Conservation (phyloP, 2,329 filamentous ascomycete species). For the Neonectria ditissima region DNA sequence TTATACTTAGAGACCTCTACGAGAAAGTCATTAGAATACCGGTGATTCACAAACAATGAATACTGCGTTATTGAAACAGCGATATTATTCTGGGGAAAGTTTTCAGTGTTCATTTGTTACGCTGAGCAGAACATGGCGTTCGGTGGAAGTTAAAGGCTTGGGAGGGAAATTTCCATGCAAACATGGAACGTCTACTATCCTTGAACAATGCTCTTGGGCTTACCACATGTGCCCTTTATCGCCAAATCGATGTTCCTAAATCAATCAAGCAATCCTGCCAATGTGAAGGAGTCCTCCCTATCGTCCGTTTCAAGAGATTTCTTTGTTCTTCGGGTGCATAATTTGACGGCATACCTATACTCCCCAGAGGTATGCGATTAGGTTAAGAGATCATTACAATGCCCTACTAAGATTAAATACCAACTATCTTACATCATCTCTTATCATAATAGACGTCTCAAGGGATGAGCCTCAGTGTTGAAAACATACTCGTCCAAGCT, state of each 20-base stretch:
- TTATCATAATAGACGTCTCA: conserved; percentile 30
- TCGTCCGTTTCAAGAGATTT: neutral
- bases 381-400: neutral
- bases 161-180: too few relatives aligned
- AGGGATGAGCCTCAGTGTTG: conserved; percentile 43
- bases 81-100: neutral
- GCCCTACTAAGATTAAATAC: neutral
- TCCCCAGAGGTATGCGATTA: neutral
- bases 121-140: neutral
- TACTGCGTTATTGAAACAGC: neutral
- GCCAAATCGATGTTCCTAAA: neutral
- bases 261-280: neutral
- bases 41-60: neutral
- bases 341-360: neutral
- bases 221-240: neutral
- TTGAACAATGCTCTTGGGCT: neutral
- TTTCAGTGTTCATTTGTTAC: neutral
- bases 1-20: neutral
- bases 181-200: neutral
- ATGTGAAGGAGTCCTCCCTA: too few relatives aligned
- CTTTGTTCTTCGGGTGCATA: neutral
- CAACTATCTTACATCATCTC: too few relatives aligned
- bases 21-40: neutral
- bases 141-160: too few relatives aligned
- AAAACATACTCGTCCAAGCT: conserved; percentile 44